Evolutionary conservation across 345 rosid genomes (phyloP).

Genomic region (Populus tremula): DNA sequence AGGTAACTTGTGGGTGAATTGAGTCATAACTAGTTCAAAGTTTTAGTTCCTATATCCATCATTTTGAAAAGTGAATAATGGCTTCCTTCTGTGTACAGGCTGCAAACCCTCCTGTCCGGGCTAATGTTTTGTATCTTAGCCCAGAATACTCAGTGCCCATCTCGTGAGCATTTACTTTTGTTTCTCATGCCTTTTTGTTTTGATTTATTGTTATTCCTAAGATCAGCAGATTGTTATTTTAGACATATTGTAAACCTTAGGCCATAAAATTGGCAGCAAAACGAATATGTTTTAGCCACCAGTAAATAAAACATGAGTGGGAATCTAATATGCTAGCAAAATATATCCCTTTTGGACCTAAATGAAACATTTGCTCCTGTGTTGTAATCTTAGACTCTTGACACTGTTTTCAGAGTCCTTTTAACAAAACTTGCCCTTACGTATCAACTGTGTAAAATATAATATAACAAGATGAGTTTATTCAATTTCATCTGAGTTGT

Average conservation of each 20-base stretch:
- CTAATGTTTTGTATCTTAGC: constrained; percentile 73
- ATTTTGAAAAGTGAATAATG: constrained; percentile 2
- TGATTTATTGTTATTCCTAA: background rate
- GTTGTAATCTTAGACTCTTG: too few species aligned
- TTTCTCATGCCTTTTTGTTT: constrained; percentile 6
- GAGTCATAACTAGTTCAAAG: background rate
- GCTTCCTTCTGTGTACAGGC: constrained; percentile 39
- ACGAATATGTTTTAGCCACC: background rate
- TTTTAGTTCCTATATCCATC: background rate
- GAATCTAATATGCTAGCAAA: too few species aligned
- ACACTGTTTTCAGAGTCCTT: too few species aligned
- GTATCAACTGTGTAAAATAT: too few species aligned
- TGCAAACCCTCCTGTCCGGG: constrained; percentile 88
- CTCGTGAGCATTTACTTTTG: constrained; percentile 54
- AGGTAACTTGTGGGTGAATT: constrained; percentile 41
- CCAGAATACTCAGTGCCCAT: constrained; percentile 63
- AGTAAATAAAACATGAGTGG: background rate
- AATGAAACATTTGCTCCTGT: too few species aligned
- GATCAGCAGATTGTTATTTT: constrained; percentile 2
- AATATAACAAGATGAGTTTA: too few species aligned
- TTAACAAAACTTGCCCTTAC: too few species aligned
- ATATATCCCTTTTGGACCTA: too few species aligned
- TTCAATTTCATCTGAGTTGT: too few species aligned
- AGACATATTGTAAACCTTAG: background rate
- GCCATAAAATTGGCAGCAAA: background rate